Percentiles rank a stretch among this genome's conserved stretches.
These are phyloP conservation scores for Solanum habrochaites DNA, from an alignment of 257 asterid genomes.

Conservation along the genomic window DNA sequence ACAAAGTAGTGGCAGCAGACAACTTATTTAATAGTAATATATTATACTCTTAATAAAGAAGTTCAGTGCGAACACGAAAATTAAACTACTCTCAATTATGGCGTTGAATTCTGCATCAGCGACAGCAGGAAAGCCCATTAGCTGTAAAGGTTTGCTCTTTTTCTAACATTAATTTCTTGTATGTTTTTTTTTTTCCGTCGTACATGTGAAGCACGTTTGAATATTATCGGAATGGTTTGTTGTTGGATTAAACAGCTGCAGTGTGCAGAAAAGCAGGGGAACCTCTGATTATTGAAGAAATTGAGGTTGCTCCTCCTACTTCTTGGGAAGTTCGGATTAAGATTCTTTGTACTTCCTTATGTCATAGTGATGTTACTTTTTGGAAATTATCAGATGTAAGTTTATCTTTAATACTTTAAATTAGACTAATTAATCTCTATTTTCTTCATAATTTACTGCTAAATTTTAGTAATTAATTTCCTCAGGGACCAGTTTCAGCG, in stretches of 20 bases:
- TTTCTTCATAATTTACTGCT: background rate
- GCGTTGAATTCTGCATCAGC: background rate
- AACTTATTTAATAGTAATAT: background rate
- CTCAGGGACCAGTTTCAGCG: conserved; percentile 13
- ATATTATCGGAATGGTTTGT: background rate
- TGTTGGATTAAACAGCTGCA: conserved; percentile 22
- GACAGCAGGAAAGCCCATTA: conserved; percentile 32
- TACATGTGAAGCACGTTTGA: background rate
- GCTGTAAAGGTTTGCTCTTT: conserved; percentile 26
- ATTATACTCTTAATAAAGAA: too few species aligned
- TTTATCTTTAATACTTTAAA: background rate
- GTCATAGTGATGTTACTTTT: conserved; percentile 29
- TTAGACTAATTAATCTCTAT: background rate
- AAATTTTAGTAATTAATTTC: background rate
- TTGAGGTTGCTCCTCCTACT: conserved; percentile 32
- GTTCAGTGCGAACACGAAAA: background rate
- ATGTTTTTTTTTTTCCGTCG: background rate
- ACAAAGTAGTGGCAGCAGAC: background rate
- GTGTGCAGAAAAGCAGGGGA: conserved; percentile 33
- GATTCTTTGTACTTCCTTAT: conserved; percentile 35
- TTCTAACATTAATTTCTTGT: background rate
- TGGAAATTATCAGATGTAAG: conserved; percentile 27
- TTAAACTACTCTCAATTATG: background rate
- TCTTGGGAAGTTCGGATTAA: conserved; percentile 44
- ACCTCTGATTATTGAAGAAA: conserved; percentile 32